These are phyloP conservation scores for Rhizopogon parksii DNA, from an alignment of 1,284 basidiomycete species.

Conservation along the genomic window DNA sequence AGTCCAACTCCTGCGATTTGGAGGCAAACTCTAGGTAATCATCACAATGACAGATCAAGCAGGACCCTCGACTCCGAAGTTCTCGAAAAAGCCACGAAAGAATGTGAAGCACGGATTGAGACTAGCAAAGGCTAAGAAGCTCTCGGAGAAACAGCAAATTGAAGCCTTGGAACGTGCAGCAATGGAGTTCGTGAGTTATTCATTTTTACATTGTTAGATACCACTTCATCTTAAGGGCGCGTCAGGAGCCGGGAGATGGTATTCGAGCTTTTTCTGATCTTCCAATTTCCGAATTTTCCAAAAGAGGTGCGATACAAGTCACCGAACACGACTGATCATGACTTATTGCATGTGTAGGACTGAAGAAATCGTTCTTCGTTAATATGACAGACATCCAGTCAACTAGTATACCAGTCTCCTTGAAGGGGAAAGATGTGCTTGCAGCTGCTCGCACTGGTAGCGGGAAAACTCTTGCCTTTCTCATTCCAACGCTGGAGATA, in stretches of 20 bases:
- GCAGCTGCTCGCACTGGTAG: conserved; percentile 78
- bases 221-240: conserved; percentile 6
- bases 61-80: conserved; percentile 17
- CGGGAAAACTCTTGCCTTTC: conserved; percentile 80
- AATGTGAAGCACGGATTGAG: conserved; percentile 9
- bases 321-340: background rate
- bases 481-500: conserved; percentile 72
- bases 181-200: conserved; percentile 47
- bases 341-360: conserved; percentile 37
- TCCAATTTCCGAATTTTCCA: conserved; percentile 64
- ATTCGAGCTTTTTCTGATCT: conserved; percentile 55
- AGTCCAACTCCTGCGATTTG: background rate
- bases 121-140: conserved; percentile 36
- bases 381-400: conserved; percentile 82
- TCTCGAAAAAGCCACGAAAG: conserved; percentile 11
- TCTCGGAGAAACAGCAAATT: conserved; percentile 47
- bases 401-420: conserved; percentile 53
- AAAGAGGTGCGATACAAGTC: conserved; percentile 45
- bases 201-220: background rate
- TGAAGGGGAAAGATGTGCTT: conserved; percentile 66
- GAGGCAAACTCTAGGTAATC: background rate
- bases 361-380: conserved; percentile 81
- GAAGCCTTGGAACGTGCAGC: conserved; percentile 49
- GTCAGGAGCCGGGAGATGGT: conserved; percentile 41
- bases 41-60: conserved; percentile 14